A percentile compares a stretch with the other conserved stretches of the same genome.
phyloP scores from a whole-genome alignment of 2,329 filamentous ascomycete species.

The Nemania bipapillata region DNA sequence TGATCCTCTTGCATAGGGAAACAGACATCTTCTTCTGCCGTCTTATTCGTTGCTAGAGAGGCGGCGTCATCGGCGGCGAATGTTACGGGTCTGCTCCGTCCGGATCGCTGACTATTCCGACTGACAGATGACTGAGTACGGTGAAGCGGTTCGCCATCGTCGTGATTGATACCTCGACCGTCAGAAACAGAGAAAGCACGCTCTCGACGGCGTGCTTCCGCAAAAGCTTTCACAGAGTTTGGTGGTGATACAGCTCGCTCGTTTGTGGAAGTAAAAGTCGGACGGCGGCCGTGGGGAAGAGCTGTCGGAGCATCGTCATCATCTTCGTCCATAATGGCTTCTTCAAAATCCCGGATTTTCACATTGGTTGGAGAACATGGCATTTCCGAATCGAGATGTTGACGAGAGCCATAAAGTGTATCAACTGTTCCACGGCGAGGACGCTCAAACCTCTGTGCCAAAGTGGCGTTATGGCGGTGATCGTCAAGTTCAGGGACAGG shows the following conservation, averaged over 20 bases:
- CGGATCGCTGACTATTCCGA: conserved; percentile 60
- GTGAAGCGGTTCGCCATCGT: conserved; percentile 69
- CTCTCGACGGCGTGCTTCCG: conserved; percentile 85
- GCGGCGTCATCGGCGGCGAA: conserved; percentile 68
- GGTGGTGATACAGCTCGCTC: conserved; percentile 84
- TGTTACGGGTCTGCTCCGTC: conserved; percentile 64
- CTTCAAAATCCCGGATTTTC: conserved; percentile 82
- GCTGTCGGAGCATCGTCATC: conserved; percentile 59
- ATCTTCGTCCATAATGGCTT: conserved; percentile 83
- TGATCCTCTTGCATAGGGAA: conserved; percentile 79
- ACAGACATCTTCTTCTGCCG: conserved; percentile 87
- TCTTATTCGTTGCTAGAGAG: conserved; percentile 72
- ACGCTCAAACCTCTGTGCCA: conserved; percentile 69
- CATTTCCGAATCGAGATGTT: conserved; percentile 55
- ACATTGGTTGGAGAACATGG: conserved; percentile 56
- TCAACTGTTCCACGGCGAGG: conserved; percentile 78
- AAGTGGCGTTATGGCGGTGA: conserved; percentile 75
- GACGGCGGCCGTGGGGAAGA: conserved; percentile 61
- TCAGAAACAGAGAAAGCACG: conserved; percentile 72
- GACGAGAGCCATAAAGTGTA: conserved; percentile 69
- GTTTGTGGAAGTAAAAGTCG: conserved; percentile 65
- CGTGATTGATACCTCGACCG: conserved; percentile 51
- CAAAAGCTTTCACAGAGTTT: conserved; percentile 97
- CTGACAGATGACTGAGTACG: conserved; percentile 77
- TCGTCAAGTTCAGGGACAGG: conserved; percentile 87